These are phyloP conservation scores for Cyclotella atomus DNA, from an alignment of 108 stramenopile species.

Conservation along the genomic window DNA sequence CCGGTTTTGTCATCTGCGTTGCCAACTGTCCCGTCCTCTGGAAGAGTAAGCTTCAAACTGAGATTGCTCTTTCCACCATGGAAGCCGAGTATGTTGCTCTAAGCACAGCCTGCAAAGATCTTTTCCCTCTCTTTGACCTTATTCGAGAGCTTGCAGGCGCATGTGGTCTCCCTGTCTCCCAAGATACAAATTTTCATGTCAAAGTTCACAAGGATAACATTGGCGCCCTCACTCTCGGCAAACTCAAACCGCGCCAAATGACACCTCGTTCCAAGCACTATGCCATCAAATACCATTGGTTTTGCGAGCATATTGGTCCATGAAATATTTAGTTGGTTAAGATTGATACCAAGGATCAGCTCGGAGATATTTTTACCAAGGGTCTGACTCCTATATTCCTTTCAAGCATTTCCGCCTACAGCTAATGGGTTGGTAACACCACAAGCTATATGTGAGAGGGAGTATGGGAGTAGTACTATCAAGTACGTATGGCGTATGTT, in stretches of 20 bases:
- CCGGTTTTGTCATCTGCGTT: constrained; percentile 53
- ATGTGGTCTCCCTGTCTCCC: background rate
- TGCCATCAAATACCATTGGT: constrained; percentile 46
- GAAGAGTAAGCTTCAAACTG: constrained; percentile 55
- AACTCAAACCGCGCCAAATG: constrained; percentile 19
- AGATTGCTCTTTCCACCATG: constrained; percentile 58
- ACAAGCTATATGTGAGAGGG: background rate
- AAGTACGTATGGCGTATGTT: too few relatives aligned
- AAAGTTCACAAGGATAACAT: constrained; percentile 61
- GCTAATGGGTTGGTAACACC: constrained; percentile 32
- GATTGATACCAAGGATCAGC: constrained; percentile 25
- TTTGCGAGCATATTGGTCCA: constrained; percentile 13
- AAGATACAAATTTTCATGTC: constrained; percentile 21
- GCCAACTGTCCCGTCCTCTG: constrained; percentile 51
- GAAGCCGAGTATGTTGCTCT: constrained; percentile 63
- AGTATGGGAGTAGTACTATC: background rate
- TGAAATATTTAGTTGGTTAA: constrained; percentile 18
- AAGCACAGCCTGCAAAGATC: constrained; percentile 32
- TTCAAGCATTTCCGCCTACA: constrained; percentile 9
- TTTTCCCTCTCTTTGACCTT: constrained; percentile 41
- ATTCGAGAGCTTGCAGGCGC: background rate
- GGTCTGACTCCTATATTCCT: background rate
- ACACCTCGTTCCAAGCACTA: constrained; percentile 49
- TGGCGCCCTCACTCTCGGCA: constrained; percentile 49
- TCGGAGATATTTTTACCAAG: constrained; percentile 57